phyloP scores from a whole-genome alignment of 768 basidiomycete species.

The Pleurotus ostreatus region DNA sequence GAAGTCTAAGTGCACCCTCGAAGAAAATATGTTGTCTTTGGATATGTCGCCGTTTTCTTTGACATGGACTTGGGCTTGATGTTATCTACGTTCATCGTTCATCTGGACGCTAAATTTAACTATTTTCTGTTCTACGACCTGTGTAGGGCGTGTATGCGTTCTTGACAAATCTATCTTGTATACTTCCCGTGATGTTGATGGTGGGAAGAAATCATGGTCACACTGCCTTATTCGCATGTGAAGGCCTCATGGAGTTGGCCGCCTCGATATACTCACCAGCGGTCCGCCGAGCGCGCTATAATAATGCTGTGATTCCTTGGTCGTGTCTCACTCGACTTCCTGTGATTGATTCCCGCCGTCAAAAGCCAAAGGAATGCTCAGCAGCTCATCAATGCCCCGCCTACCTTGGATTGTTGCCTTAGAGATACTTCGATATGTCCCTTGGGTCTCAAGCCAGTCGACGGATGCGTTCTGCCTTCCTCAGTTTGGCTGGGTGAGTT shows the following conservation, averaged over 20 bases:
- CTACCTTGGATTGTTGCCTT: neutral
- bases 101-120: no score
- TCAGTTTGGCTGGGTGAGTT: constrained; percentile 10
- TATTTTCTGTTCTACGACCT: no score
- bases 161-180: no score
- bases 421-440: neutral
- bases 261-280: neutral
- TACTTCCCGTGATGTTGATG: no score
- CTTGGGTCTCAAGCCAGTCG: constrained; percentile 1
- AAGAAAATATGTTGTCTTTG: neutral
- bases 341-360: neutral
- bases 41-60: neutral
- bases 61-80: no score
- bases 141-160: no score
- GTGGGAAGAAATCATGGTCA: neutral
- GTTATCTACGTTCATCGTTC: no score
- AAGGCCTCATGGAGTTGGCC: neutral
- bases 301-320: constrained; percentile 1
- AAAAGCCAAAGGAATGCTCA: neutral
- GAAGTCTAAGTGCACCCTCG: constrained; percentile 13
- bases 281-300: neutral
- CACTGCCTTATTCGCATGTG: neutral
- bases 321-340: neutral
- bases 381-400: neutral
- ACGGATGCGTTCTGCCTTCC: constrained; percentile 25